Base-by-base conservation (phyloP, 106 monocot genomes). In the Apostasia shenzhenica region DNA sequence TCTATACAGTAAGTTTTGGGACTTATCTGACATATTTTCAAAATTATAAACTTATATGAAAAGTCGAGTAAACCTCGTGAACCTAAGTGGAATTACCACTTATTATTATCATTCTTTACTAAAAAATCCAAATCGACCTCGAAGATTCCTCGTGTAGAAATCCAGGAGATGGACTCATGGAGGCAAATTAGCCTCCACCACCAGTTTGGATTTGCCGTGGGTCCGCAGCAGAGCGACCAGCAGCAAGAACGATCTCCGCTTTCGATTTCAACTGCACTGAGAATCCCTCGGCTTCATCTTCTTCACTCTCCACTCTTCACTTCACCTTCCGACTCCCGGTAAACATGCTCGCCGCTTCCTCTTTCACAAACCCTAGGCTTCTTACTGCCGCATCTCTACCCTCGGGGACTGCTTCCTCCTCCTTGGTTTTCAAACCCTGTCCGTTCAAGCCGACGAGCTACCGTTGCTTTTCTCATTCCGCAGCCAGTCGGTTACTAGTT, bases 291-390 rank as follows among this genome's bases (percentile, higher is more conserved):
- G 7, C 41, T 8, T 0, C 59, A 41, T 6, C 8, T 8, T 38
- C 59, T 4, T 9, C 26, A 26, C 26, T 26, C 26, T 26, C 26
- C 26, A 26, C 26, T 26, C 26, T 26, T 26, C 26, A 26, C 26
- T 26, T 26, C 26, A 26, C 26, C 26, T 26, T 26, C 26, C 26
- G 26, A 26, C 26, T 26, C 26, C 26, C 9, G 3, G 59, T 40
- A 41, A 41, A 41, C 59, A 78, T 83, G 79, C 75, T 83, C 41
- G 66, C 83, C 51, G 63, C 78, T 69, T 41, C 72, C 66, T 48
- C 81, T 56, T 48, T 82, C 2, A 54, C 67, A 44, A 84, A 80
- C 59, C 64, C 73, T 45, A 77, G 52, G 6, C 70, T 84, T 41
- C 51, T 73, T 13, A 68, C 7, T 10, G 2, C 38, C 13, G 37